phyloP scores from a whole-genome alignment of 306 rosid genomes.

The Prunus salicina region DNA sequence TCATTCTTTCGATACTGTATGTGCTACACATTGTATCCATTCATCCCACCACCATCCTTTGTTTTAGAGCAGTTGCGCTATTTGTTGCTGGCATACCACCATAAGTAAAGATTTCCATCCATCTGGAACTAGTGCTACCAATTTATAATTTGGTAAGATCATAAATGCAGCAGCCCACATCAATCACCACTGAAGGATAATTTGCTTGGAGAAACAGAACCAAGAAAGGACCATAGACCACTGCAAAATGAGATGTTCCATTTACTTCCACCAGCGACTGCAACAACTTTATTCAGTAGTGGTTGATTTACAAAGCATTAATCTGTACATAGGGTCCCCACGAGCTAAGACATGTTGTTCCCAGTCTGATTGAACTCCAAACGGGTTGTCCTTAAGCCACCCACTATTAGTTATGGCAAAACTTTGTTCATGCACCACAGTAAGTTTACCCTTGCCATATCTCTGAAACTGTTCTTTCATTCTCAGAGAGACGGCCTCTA shows the following conservation, averaged over 20 bases:
- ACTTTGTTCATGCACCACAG: conserved; percentile 30
- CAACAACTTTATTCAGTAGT: conserved; percentile 19
- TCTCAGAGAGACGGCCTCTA: conserved; percentile 63
- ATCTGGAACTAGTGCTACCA: neutral
- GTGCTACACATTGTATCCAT: conserved; percentile 1
- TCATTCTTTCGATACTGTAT: neutral
- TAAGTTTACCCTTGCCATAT: conserved; percentile 67
- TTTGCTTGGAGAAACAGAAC: conserved; percentile 6
- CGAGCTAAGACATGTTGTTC: conserved; percentile 77
- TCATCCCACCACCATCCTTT: neutral
- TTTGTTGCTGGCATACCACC: neutral
- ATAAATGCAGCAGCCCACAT: neutral
- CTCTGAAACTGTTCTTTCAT: conserved; percentile 68
- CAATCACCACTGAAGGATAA: neutral
- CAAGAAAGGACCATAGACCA: neutral
- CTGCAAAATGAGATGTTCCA: neutral
- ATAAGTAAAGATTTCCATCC: neutral
- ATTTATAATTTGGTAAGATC: neutral
- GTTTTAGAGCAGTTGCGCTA: neutral
- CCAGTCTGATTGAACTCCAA: conserved; percentile 82
- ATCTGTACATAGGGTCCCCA: conserved; percentile 67
- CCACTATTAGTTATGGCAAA: conserved; percentile 32
- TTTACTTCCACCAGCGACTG: conserved; percentile 4
- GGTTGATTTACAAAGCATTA: conserved; percentile 62
- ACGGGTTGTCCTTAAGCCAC: conserved; percentile 85